A percentile compares a stretch with the other conserved stretches of the same genome.
Conservation (phyloP, 108 stramenopile species). For the Cyclotella cryptica region DNA sequence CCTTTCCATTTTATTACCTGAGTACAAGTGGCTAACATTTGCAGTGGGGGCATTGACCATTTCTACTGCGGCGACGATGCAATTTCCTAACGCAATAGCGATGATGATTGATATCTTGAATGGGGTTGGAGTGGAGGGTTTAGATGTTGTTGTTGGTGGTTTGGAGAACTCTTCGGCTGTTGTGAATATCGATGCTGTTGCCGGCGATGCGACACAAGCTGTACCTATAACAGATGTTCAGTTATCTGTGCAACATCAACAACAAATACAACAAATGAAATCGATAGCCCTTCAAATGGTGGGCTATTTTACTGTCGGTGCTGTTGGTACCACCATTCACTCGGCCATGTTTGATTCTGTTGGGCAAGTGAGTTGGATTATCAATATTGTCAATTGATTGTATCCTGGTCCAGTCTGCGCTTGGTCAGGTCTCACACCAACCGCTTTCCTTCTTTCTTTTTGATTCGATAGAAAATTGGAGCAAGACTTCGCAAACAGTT, state of each 20-base stretch:
- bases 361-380: conserved; percentile 26
- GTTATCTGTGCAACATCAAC: conserved; percentile 3
- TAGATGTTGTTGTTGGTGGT: neutral
- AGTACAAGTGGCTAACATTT: conserved; percentile 24
- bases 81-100: conserved; percentile 48
- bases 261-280: conserved; percentile 23
- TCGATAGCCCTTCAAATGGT: conserved; percentile 38
- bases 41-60: conserved; percentile 44
- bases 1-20: conserved; percentile 41
- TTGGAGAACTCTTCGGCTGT: neutral
- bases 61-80: conserved; percentile 51
- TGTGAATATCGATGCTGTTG: neutral
- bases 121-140: neutral
- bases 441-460: neutral
- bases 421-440: neutral
- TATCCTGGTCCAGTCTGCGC: neutral
- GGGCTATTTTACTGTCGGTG: conserved; percentile 42
- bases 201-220: neutral
- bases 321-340: conserved; percentile 33
- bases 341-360: conserved; percentile 48
- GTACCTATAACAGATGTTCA: neutral
- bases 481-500: conserved; percentile 41
- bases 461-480: conserved; percentile 27
- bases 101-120: conserved; percentile 50
- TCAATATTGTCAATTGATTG: neutral